These are phyloP conservation scores for Teratosphaeria epicoccoides DNA, from an alignment of 2,329 filamentous ascomycete species.

Conservation along the genomic window DNA sequence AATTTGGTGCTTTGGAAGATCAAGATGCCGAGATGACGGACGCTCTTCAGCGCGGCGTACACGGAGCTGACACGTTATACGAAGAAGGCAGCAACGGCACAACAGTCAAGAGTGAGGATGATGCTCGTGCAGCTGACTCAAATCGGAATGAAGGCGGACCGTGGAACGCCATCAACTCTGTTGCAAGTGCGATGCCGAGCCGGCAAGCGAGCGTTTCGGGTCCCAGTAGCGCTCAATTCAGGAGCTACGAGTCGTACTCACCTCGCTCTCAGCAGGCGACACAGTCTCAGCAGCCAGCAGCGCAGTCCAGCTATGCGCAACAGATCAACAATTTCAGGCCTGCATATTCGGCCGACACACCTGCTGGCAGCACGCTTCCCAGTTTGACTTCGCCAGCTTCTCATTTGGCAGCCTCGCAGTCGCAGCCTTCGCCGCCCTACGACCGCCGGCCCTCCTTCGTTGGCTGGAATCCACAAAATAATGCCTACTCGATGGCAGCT, in stretches of 20 bases:
- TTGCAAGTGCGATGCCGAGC: conserved; percentile 16
- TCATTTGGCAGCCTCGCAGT: conserved; percentile 15
- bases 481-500: conserved; percentile 11
- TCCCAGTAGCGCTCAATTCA: conserved; percentile 16
- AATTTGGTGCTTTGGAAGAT: conserved; percentile 28
- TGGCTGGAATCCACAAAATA: conserved; percentile 15
- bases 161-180: conserved; percentile 32
- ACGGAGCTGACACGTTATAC: conserved; percentile 17
- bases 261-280: conserved; percentile 2
- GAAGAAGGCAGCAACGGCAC: conserved; percentile 21
- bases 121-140: conserved; percentile 11
- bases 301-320: conserved; percentile 9
- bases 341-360: conserved; percentile 12
- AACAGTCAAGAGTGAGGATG: conserved; percentile 25
- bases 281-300: conserved; percentile 5
- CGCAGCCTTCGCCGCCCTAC: conserved; percentile 18
- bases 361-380: conserved; percentile 11
- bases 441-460: conserved; percentile 10
- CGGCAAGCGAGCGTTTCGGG: conserved; percentile 15
- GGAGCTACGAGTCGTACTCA: conserved; percentile 21
- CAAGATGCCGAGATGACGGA: conserved; percentile 30
- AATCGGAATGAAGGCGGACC: conserved; percentile 21
- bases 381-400: conserved; percentile 20
- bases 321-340: conserved; percentile 20
- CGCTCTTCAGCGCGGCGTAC: conserved; percentile 8